Conservation (phyloP, 106 monocot genomes). For the Dactylorhiza incarnata region DNA sequence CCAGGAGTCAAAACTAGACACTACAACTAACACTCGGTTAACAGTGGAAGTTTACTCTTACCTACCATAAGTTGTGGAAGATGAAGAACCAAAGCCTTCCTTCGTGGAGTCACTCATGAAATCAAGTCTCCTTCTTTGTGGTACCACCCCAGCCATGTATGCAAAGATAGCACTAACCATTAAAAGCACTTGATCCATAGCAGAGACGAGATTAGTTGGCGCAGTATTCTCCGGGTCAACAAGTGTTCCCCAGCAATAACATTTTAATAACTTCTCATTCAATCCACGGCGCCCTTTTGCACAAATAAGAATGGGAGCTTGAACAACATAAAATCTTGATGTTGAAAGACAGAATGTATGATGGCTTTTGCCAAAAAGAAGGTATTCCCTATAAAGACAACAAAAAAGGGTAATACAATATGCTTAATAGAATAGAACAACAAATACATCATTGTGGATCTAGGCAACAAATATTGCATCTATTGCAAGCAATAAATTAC, state of each 20-base stretch:
- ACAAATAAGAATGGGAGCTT: not conserved
- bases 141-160: constrained; percentile 3
- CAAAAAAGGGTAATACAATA: not conserved
- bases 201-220: not conserved
- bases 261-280: not conserved
- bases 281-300: not conserved
- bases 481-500: not conserved
- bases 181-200: constrained; percentile 4
- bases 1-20: not conserved
- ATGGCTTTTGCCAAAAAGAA: not conserved
- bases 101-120: not conserved
- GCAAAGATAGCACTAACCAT: constrained; percentile 4
- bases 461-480: not conserved
- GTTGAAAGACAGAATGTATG: not conserved
- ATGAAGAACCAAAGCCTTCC: not conserved
- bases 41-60: not conserved
- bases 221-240: constrained; percentile 8
- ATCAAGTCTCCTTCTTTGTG: not conserved
- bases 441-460: not conserved
- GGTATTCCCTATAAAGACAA: not conserved
- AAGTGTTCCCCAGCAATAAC: constrained; percentile 12
- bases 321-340: constrained; percentile 2
- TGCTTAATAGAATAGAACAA: not conserved
- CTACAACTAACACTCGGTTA: not conserved
- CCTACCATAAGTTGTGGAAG: constrained; percentile 2